phyloP scores from a whole-genome alignment of 371 early-diverging fungal genomes.

The Mucor sp. region DNA sequence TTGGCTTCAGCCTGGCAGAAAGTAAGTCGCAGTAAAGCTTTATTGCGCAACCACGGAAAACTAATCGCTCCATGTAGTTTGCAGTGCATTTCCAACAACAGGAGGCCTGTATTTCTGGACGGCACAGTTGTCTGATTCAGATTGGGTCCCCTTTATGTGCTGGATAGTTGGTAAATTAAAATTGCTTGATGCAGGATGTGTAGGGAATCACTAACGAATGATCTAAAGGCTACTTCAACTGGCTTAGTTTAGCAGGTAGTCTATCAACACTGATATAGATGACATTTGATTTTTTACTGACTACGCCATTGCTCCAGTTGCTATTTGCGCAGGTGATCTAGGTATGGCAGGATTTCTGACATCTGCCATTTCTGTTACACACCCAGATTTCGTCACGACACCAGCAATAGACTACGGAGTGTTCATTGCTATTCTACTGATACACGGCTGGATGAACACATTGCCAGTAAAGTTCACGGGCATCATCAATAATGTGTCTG shows the following conservation, averaged over 20 bases:
- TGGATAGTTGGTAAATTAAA: slow-evolving; percentile 24
- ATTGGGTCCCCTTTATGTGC: slow-evolving; percentile 46
- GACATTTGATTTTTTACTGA: background rate
- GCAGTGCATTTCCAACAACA: slow-evolving; percentile 34
- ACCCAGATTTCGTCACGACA: slow-evolving; percentile 38
- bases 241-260: slow-evolving; percentile 24
- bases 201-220: slow-evolving; percentile 2
- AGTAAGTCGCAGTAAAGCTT: slow-evolving; percentile 14
- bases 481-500: slow-evolving; percentile 43
- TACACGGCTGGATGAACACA: slow-evolving; percentile 51
- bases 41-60: background rate
- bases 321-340: slow-evolving; percentile 56
- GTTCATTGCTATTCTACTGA: slow-evolving; percentile 43
- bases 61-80: slow-evolving; percentile 13
- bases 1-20: slow-evolving; percentile 66
- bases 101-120: slow-evolving; percentile 40
- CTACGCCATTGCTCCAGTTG: slow-evolving; percentile 30
- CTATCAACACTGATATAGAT: background rate
- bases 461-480: slow-evolving; percentile 47
- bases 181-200: background rate
- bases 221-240: background rate
- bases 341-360: slow-evolving; percentile 55
- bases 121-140: slow-evolving; percentile 29
- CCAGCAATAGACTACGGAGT: slow-evolving; percentile 37
- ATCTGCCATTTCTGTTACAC: slow-evolving; percentile 49